phyloP scores from a whole-genome alignment of 2,329 filamentous ascomycete genomes.

The Pleomassaria siparia region DNA sequence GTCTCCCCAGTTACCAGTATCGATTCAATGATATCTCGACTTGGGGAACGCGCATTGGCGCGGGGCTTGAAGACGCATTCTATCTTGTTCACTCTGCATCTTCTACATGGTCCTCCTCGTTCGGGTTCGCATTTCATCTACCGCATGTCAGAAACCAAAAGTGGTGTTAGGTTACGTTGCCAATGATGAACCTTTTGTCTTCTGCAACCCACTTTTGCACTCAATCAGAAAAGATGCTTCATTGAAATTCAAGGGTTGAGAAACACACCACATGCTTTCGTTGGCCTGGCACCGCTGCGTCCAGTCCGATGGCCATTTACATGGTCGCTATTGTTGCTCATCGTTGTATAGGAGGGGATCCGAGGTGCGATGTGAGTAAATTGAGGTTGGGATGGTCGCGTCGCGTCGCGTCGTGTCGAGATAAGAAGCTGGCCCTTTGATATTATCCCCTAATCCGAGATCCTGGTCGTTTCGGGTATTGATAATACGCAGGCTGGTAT shows the following conservation, averaged over 20 bases:
- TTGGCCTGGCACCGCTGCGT: slow-evolving; percentile 9
- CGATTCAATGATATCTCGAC: neutral
- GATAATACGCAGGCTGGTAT: too few species aligned
- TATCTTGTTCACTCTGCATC: slow-evolving; percentile 17
- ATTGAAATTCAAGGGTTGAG: neutral
- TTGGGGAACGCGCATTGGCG: slow-evolving; percentile 38
- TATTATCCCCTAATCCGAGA: too few species aligned
- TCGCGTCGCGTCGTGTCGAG: too few species aligned
- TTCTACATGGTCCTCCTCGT: slow-evolving; percentile 11
- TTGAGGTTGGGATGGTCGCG: too few species aligned
- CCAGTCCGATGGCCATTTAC: neutral
- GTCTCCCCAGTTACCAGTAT: neutral
- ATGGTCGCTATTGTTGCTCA: neutral
- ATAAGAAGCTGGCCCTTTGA: too few species aligned
- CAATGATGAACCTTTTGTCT: slow-evolving; percentile 14
- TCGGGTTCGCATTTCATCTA: slow-evolving; percentile 19
- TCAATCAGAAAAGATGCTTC: neutral
- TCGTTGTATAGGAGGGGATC: neutral
- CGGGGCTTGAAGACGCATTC: slow-evolving; percentile 47
- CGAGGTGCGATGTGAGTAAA: too few species aligned
- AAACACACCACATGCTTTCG: slow-evolving; percentile 16
- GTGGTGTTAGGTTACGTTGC: neutral
- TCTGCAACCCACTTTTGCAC: slow-evolving; percentile 10
- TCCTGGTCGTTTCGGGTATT: too few species aligned
- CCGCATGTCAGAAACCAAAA: neutral